Evolutionary conservation across 2,329 filamentous ascomycete species (phyloP).

Genomic region (Stachybotrys chartarum): DNA sequence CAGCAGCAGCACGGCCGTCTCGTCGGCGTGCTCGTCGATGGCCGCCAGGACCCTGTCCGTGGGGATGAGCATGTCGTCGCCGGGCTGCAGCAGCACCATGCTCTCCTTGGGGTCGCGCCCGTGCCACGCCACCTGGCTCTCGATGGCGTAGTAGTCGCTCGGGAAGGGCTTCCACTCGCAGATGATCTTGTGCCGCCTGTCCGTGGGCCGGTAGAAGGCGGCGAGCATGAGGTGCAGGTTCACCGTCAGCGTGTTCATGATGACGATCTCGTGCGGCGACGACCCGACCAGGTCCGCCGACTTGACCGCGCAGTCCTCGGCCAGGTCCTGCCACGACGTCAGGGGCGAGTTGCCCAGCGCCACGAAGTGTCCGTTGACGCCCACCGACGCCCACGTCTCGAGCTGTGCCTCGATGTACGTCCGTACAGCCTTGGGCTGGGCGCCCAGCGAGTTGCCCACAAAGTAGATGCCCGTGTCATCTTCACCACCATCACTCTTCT

Average conservation of each 20-base stretch:
- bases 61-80: constrained; percentile 51
- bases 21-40: constrained; percentile 68
- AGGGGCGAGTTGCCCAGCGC: constrained; percentile 60
- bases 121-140: constrained; percentile 72
- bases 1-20: constrained; percentile 69
- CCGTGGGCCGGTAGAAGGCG: constrained; percentile 70
- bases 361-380: constrained; percentile 77
- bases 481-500: constrained; percentile 13
- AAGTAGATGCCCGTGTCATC: constrained; percentile 58
- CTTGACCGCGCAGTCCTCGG: constrained; percentile 63
- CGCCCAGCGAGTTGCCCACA: constrained; percentile 82
- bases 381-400: constrained; percentile 76
- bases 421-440: constrained; percentile 66
- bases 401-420: constrained; percentile 65
- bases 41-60: constrained; percentile 64
- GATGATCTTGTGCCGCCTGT: constrained; percentile 66
- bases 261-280: constrained; percentile 63
- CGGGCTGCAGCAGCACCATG: constrained; percentile 68
- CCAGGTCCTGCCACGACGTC: constrained; percentile 69
- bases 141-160: constrained; percentile 78
- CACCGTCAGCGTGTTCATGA: constrained; percentile 81
- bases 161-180: constrained; percentile 89
- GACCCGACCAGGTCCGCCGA: constrained; percentile 73
- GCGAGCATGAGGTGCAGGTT: constrained; percentile 80
- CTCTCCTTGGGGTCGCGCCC: constrained; percentile 57